Evolutionary conservation across 805 yeast genomes (phyloP), one percentile per base, ranked within the genome.

Genomic region (Candida gorgasii): DNA sequence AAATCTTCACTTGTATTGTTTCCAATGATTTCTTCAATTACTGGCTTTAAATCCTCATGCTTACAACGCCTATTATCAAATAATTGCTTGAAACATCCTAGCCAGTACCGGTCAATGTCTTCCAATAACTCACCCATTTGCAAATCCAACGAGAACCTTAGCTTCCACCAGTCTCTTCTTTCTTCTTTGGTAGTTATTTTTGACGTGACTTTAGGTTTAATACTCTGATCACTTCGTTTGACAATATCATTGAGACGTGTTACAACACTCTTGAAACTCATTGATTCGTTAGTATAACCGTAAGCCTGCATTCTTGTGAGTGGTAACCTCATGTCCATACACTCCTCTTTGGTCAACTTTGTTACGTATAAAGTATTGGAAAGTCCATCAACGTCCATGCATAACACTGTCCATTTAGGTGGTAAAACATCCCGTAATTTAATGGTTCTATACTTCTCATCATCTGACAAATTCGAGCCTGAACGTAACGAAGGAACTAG

Each of bases 141-240:
- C 8, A 66, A 58, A 58, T 92, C 97, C 13, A 89, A 64, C 0
- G 60, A 62, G 42, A 77, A 78, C 37, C 97, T 66, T 20, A 67
- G 65, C 30, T 72, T 71, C 96, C 97, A 93, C 97, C 97, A 92
- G 6, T 65, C 49, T 35, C 72, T 74, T 38, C 89, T 70, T 22
- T 82, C 84, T 31, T 80, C 83, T 34, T 75, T 71, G 0, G 88
- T 73, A 3, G 57, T 66, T 1, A 86, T 77, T 1, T 53, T 55
- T 0, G 78, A 66, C 0, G 89, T 81, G 1, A 76, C 70, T 24
- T 74, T 78, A 0, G 61, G 45, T 15, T 76, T 72, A 0, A 92
- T 83, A 0, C 88, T 77, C 3, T 59, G 51, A 49, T 86, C 80
- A 57, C 92, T 89, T 40, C 72, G 70, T 0, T 59, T 49, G 16